Percentiles rank a stretch among this genome's conserved stretches.
Conservation (phyloP, 768 basidiomycete genomes). For the Tulasnella sp. region DNA sequence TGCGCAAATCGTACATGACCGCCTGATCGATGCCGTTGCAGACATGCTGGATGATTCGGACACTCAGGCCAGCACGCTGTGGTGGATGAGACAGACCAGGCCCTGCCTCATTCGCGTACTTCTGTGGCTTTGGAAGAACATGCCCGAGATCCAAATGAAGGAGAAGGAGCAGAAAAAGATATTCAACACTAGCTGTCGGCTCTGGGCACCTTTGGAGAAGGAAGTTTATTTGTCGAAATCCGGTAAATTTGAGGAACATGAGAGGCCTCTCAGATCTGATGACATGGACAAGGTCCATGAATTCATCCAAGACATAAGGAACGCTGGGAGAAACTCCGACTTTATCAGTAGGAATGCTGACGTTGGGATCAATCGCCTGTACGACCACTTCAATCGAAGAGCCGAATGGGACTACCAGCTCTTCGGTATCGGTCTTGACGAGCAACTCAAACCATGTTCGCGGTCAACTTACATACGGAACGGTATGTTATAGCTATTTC, state of each 20-base stretch:
- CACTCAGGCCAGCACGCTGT: not conserved
- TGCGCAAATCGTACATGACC: not conserved
- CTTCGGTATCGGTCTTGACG: not conserved
- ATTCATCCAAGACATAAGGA: not conserved
- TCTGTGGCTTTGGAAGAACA: not conserved
- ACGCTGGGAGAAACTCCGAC: not conserved
- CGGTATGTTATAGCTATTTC: not conserved
- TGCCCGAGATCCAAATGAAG: not conserved
- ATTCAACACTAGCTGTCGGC: not conserved
- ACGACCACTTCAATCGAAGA: not conserved
- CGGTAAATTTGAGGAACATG: not conserved
- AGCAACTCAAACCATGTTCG: not conserved
- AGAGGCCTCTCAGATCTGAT: not conserved
- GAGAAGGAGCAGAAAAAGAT: not conserved
- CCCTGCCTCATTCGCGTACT: not conserved
- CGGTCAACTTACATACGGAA: not conserved
- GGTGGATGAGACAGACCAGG: not conserved
- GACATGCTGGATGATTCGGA: not conserved
- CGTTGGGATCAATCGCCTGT: not conserved
- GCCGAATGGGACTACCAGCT: not conserved
- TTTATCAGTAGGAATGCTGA: not conserved
- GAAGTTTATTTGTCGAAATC: not conserved
- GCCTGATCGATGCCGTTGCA: not conserved
- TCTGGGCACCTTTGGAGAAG: not conserved
- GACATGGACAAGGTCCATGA: not conserved